Evolutionary conservation across 768 basidiomycete genomes (phyloP).

Genomic region (Lactifluus pinguis): DNA sequence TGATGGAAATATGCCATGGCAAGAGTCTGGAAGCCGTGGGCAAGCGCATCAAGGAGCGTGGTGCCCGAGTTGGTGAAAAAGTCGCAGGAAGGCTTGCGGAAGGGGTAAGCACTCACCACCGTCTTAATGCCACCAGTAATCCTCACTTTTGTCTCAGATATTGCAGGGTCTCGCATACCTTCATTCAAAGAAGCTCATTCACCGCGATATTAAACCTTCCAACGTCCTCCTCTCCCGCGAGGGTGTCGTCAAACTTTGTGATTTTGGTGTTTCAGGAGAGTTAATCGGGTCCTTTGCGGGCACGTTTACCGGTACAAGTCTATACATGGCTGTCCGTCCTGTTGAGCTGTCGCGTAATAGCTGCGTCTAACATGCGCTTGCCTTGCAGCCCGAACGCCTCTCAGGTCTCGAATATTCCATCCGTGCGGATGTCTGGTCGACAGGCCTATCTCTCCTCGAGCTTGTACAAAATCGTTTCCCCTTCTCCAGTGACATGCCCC

Average conservation of each 20-base stretch:
- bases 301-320: conserved; percentile 95
- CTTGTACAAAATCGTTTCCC: conserved; percentile 93
- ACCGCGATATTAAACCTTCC: conserved; percentile 92
- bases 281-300: conserved; percentile 85
- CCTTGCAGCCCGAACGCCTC: conserved; percentile 80
- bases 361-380: conserved; percentile 12
- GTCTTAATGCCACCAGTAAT: conserved; percentile 11
- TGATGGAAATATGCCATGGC: conserved; percentile 87
- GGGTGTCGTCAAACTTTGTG: conserved; percentile 85
- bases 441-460: conserved; percentile 90
- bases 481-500: conserved; percentile 82
- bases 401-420: conserved; percentile 88
- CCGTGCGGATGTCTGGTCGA: conserved; percentile 96
- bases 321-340: conserved; percentile 92
- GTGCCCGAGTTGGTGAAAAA: conserved; percentile 74
- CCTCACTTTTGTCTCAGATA: conserved; percentile 36
- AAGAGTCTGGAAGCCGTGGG: conserved; percentile 86
- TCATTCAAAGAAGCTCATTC: conserved; percentile 85
- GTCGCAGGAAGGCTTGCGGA: conserved; percentile 90
- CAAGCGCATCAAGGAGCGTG: conserved; percentile 69
- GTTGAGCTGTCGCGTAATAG: conserved; percentile 7
- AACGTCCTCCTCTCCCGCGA: conserved; percentile 85
- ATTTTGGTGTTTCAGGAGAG: conserved; percentile 97
- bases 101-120: conserved; percentile 47
- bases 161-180: conserved; percentile 91